phyloP scores from a whole-genome alignment of 192 early-diverging fungal species.

The Coemansia sp. region DNA sequence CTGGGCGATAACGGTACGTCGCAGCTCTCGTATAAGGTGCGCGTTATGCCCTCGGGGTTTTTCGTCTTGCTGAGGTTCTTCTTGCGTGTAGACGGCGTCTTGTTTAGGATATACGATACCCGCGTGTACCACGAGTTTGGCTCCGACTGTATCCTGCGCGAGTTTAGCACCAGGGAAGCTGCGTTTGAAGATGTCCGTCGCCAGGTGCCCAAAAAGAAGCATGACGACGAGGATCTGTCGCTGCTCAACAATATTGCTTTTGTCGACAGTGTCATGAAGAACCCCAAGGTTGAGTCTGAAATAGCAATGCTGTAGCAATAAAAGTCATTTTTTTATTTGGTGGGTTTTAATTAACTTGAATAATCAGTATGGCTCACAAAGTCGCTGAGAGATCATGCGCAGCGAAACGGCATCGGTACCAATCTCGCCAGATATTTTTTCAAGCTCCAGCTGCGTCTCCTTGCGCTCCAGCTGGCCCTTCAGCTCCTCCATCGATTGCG shows the following conservation, averaged over 20 bases:
- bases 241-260: constrained; percentile 50
- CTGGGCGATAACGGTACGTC: constrained; percentile 92
- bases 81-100: constrained; percentile 89
- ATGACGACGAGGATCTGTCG: constrained; percentile 52
- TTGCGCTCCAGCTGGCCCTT: neutral
- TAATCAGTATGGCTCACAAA: constrained; percentile 37
- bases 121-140: constrained; percentile 88
- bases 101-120: constrained; percentile 89
- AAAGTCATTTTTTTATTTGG: neutral
- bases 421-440: constrained; percentile 14
- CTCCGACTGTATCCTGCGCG: constrained; percentile 60
- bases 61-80: constrained; percentile 86
- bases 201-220: constrained; percentile 36
- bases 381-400: constrained; percentile 30
- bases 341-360: neutral
- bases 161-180: constrained; percentile 71
- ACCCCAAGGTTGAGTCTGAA: constrained; percentile 30
- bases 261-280: constrained; percentile 43
- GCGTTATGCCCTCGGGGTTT: constrained; percentile 94
- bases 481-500: constrained; percentile 13
- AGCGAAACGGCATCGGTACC: constrained; percentile 28
- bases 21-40: constrained; percentile 74
- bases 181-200: constrained; percentile 58
- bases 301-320: constrained; percentile 20
- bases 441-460: constrained; percentile 14